Evolutionary conservation across 768 basidiomycete genomes (phyloP), one percentile per base, ranked within the genome.

Genomic region (Amanita thiersii): DNA sequence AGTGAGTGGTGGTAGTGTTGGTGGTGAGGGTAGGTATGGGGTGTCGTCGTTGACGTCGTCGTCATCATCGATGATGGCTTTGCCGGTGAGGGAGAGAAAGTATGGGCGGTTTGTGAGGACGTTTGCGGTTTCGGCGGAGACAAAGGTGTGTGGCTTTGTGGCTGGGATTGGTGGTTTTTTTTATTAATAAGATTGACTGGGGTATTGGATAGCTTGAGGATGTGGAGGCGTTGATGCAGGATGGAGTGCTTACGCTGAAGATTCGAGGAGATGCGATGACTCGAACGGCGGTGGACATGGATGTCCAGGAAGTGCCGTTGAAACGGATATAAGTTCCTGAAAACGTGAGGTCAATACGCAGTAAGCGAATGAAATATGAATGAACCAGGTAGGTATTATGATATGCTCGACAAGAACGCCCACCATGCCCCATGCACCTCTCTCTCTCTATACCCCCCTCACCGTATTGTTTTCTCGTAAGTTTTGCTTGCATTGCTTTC

Each of bases 201-300:
- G 37, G 14, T 29, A 47, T 50, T 39, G 40, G 46, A 37, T 50
- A 79, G 80, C 60, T 66, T 51, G 65, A 70, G 52, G 73, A 83
- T 50, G 55, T 83, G 39, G 55, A 63, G 20, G 75, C 72, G 23
- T 60, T 64, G 39, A 69, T 84, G 63, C 68, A 71, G 48, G 73
- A 80, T 53, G 81, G 81, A 25, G 56, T 84, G 38, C 70, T 84
- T 34, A 68, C 66, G 14, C 56, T 84, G 53, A 74, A 58, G 50
- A 69, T 84, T 21, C 34, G 31, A 17, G 33, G 25, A 21, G n/a
- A n/a, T n/a, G n/a, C n/a, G n/a, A n/a, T n/a, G n/a, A 14, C 12
- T 17, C 26, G 21, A 5, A 19, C 8, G 1, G 7, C 21, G 2
- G 18, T 37, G 4, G 9, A 43, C 7, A 3, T 14, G 1, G 65